These are phyloP conservation scores for Dicorynia guianensis DNA, from an alignment of 306 rosid genomes.

Conservation along the genomic window DNA sequence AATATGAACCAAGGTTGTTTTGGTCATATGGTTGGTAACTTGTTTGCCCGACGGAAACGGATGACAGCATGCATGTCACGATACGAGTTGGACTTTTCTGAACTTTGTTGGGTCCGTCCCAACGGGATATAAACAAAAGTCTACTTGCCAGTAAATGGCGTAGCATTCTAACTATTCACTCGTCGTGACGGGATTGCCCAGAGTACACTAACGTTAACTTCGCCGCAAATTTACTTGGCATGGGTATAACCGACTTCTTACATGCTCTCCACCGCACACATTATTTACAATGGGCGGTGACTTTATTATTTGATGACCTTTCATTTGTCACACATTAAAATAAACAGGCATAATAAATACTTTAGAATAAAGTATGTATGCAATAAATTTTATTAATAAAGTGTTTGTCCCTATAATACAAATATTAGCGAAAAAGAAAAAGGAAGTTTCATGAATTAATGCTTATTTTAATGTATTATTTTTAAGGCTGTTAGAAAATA, in stretches of 20 bases:
- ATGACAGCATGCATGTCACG: background rate
- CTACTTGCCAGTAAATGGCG: background rate
- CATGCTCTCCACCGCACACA: background rate
- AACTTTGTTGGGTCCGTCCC: constrained; percentile 1
- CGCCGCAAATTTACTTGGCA: background rate
- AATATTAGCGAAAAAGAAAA: too few species aligned
- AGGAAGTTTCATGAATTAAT: too few species aligned
- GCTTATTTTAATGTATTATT: too few species aligned
- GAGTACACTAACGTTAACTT: too few species aligned
- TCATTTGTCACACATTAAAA: background rate
- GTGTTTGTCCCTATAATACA: too few species aligned
- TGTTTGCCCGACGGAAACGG: too few species aligned
- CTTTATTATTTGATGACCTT: background rate
- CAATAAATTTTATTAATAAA: too few species aligned
- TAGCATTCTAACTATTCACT: background rate
- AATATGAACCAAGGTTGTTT: too few species aligned
- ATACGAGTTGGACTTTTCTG: constrained; percentile 17
- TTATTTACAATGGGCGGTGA: constrained; percentile 9
- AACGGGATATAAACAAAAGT: background rate
- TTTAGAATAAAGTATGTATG: too few species aligned
- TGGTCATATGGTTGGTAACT: too few species aligned
- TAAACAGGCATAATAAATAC: too few species aligned
- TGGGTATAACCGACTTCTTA: constrained; percentile 6
- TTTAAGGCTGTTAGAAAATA: too few species aligned
- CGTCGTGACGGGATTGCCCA: background rate